Conservation (phyloP, 169 alveolate genomes). For the Cryptosporidium ubiquitum region DNA sequence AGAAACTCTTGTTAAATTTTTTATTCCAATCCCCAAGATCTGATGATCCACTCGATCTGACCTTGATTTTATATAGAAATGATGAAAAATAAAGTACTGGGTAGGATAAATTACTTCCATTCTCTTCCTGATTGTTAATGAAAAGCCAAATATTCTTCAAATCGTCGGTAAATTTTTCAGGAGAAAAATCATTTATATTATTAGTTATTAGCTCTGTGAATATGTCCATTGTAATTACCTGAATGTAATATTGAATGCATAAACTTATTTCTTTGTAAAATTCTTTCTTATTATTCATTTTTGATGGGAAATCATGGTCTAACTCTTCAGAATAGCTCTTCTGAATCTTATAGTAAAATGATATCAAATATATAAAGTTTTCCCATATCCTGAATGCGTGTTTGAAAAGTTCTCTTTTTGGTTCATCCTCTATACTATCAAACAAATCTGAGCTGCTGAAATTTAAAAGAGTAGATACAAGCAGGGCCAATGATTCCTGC, state of each 20-base stretch:
- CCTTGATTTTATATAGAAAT: background rate
- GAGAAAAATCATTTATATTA: background rate
- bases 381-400: background rate
- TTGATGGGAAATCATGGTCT: background rate
- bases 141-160: background rate
- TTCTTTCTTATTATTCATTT: background rate
- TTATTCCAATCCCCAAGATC: constrained; percentile 15
- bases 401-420: background rate
- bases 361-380: background rate
- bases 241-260: background rate
- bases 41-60: background rate
- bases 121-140: background rate
- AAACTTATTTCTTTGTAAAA: background rate
- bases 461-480: background rate
- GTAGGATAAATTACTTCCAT: background rate
- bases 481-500: constrained; percentile 1
- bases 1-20: constrained; percentile 1
- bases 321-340: background rate
- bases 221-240: constrained; percentile 11
- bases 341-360: background rate
- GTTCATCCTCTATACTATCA: background rate
- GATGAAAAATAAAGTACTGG: constrained; percentile 9
- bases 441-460: background rate
- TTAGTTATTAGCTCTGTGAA: constrained; percentile 1
- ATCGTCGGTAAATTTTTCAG: constrained; percentile 3